phyloP scores from a whole-genome alignment of 2,329 filamentous ascomycete genomes.

The Huntiella abstrusa region DNA sequence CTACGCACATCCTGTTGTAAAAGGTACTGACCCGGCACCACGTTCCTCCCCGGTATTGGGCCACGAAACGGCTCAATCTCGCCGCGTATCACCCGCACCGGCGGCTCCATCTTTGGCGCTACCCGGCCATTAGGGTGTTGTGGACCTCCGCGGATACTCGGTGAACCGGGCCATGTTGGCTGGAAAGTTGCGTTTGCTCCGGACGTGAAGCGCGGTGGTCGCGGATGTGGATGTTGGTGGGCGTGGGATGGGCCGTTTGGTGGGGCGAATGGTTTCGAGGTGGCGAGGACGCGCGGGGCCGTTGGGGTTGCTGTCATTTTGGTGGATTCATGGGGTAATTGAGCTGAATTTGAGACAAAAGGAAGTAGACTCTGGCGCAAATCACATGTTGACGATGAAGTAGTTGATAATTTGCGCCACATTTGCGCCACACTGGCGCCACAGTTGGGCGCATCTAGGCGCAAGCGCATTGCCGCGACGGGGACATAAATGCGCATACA shows the following conservation, averaged over 20 bases:
- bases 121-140: too few species aligned
- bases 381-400: too few species aligned
- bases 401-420: neutral
- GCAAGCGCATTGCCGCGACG: too few species aligned
- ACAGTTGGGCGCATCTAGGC: neutral
- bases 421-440: neutral
- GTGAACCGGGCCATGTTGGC: neutral
- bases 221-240: neutral
- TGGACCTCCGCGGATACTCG: too few species aligned
- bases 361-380: too few species aligned
- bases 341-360: too few species aligned
- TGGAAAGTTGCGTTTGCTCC: neutral
- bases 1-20: conserved; percentile 66
- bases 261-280: neutral
- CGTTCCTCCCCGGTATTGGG: conserved; percentile 29
- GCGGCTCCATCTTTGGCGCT: conserved; percentile 1
- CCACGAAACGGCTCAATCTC: conserved; percentile 16
- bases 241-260: conserved; percentile 1
- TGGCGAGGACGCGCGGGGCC: too few species aligned
- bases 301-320: too few species aligned
- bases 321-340: too few species aligned
- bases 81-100: conserved; percentile 7
- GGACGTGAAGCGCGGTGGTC: too few species aligned
- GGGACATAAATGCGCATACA: too few species aligned
- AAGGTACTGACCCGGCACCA: conserved; percentile 48